Conservation (phyloP, 805 yeast genomes). For the Metschnikowia colocasiae region DNA sequence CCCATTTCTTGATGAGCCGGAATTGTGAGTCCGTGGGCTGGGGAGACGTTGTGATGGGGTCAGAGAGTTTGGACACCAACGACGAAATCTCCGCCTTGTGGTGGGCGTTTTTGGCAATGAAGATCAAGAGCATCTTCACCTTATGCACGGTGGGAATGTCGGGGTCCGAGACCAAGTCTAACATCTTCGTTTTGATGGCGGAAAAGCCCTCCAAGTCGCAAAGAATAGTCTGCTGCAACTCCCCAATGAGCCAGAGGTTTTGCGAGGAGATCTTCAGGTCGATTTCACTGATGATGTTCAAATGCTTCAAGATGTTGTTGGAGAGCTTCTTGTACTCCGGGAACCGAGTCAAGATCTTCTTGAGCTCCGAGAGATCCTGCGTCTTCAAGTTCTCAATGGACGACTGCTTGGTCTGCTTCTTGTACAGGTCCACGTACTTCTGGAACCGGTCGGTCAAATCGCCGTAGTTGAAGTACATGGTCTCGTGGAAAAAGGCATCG, state of each 20-base stretch:
- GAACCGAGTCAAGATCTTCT: constrained; percentile 82
- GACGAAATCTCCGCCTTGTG: constrained; percentile 22
- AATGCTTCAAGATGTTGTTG: constrained; percentile 86
- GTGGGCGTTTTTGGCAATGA: constrained; percentile 66
- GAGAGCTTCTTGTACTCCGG: constrained; percentile 91
- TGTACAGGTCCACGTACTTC: constrained; percentile 78
- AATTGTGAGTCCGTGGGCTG: constrained; percentile 34
- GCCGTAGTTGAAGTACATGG: constrained; percentile 90
- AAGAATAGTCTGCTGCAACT: constrained; percentile 81
- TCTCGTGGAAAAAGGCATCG: constrained; percentile 73
- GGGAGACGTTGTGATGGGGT: constrained; percentile 28
- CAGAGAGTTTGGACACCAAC: constrained; percentile 27
- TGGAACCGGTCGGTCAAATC: constrained; percentile 88
- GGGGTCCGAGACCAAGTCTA: constrained; percentile 44
- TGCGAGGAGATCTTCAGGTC: constrained; percentile 64
- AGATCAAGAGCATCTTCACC: constrained; percentile 68
- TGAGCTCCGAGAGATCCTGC: constrained; percentile 78
- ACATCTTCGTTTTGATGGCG: constrained; percentile 48
- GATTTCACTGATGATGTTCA: constrained; percentile 82
- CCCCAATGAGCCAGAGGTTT: constrained; percentile 81
- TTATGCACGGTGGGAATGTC: constrained; percentile 54
- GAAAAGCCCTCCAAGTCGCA: constrained; percentile 43
- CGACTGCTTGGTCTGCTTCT: constrained; percentile 70
- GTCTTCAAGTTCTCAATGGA: constrained; percentile 54
- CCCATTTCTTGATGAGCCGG: constrained; percentile 24